Conservation (phyloP, 1,284 basidiomycete genomes). For the Calocybe gambosa region DNA sequence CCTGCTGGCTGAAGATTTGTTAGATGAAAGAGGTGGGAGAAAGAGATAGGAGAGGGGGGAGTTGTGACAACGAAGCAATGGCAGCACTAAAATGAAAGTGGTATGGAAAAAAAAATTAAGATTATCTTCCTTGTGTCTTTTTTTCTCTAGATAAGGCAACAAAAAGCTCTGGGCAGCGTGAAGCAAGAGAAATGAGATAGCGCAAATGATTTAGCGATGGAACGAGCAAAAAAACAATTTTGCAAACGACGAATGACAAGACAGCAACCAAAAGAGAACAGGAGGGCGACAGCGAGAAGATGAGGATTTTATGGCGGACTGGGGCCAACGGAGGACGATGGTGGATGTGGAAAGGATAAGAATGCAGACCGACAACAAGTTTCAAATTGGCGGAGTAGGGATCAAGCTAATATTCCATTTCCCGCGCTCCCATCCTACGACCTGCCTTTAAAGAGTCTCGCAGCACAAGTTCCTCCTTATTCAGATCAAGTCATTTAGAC, state of each 20-base stretch:
- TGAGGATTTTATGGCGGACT: slow-evolving; percentile 17
- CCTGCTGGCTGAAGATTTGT: slow-evolving; percentile 11
- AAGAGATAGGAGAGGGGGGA: not conserved
- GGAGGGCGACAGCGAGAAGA: slow-evolving; percentile 25
- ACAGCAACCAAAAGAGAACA: slow-evolving; percentile 29
- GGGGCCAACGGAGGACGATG: slow-evolving; percentile 1
- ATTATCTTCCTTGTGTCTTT: slow-evolving; percentile 11
- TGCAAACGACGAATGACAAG: slow-evolving; percentile 29
- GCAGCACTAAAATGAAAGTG: slow-evolving; percentile 13
- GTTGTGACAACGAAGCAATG: slow-evolving; percentile 7
- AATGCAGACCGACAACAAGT: slow-evolving; percentile 17
- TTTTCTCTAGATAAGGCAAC: slow-evolving; percentile 12
- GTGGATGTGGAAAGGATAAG: slow-evolving; percentile 6
- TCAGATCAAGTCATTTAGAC: slow-evolving; percentile 1
- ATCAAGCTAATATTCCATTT: slow-evolving; percentile 22
- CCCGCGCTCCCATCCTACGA: slow-evolving; percentile 27
- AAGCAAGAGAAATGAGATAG: slow-evolving; percentile 23
- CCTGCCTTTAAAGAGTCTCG: slow-evolving; percentile 12
- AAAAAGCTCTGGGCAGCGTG: slow-evolving; percentile 21
- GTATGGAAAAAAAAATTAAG: slow-evolving; percentile 6
- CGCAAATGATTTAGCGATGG: slow-evolving; percentile 23
- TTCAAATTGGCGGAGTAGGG: slow-evolving; percentile 33
- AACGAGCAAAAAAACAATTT: slow-evolving; percentile 26
- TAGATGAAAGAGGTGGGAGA: slow-evolving; percentile 17
- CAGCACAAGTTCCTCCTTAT: slow-evolving; percentile 5